phyloP scores from a whole-genome alignment of 78 protist species.

The Goniomonas avonlea region DNA sequence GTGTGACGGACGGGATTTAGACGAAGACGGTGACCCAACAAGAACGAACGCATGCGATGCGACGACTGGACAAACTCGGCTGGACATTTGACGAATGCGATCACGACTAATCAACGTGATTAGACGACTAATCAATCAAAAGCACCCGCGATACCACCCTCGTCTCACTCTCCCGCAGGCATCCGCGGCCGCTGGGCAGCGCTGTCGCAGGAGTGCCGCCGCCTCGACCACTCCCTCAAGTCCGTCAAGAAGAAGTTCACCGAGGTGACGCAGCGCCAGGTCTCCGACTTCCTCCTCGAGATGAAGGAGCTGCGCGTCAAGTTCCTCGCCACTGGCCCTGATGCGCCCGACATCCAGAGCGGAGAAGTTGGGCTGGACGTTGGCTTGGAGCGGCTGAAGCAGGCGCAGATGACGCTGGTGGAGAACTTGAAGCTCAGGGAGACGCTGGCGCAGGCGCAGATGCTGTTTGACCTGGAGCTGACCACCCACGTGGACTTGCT shows the following conservation, averaged over 20 bases:
- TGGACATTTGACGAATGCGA: too few relatives aligned
- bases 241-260: conserved; percentile 48
- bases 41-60: too few relatives aligned
- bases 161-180: too few relatives aligned
- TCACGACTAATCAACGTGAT: too few relatives aligned
- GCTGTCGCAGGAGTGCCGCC: conserved; percentile 3
- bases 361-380: conserved; percentile 26
- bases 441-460: conserved; percentile 47
- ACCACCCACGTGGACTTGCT: conserved; percentile 40
- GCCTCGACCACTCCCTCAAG: conserved; percentile 27
- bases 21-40: too few relatives aligned
- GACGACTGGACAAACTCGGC: too few relatives aligned
- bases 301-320: background rate
- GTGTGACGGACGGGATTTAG: too few relatives aligned
- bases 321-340: conserved; percentile 34
- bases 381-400: conserved; percentile 44
- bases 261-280: conserved; percentile 40
- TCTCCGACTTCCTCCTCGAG: background rate
- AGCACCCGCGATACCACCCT: background rate
- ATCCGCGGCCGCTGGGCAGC: conserved; percentile 18
- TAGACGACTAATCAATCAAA: too few relatives aligned
- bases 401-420: conserved; percentile 19
- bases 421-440: conserved; percentile 7
- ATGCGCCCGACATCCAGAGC: conserved; percentile 20
- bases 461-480: conserved; percentile 57